phyloP scores from a whole-genome alignment of 129 eudicot species.

The Flaveria bidentis region DNA sequence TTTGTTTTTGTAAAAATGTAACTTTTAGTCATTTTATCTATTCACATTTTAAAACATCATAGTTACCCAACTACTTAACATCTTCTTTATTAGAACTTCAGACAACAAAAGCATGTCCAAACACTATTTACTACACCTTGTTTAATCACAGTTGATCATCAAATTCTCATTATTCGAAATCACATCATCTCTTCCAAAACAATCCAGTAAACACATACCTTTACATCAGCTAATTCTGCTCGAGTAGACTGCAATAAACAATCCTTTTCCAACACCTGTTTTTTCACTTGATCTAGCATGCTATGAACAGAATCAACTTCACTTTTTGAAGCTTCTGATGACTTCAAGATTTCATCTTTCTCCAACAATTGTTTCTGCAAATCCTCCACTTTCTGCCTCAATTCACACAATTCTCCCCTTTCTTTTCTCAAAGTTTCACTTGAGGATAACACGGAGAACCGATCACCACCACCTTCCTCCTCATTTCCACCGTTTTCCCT shows the following conservation, averaged over 20 bases:
- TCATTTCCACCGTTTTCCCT: conserved; percentile 48
- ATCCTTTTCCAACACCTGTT: conserved; percentile 61
- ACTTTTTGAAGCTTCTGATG: conserved; percentile 55
- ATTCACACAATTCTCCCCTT: conserved; percentile 65
- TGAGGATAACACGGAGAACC: conserved; percentile 50
- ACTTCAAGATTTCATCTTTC: conserved; percentile 81
- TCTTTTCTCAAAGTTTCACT: conserved; percentile 53
- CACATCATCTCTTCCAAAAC: neutral
- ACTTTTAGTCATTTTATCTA: no score
- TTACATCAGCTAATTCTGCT: conserved; percentile 75
- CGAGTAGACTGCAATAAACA: conserved; percentile 60
- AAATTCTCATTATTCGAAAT: neutral
- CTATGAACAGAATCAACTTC: conserved; percentile 48
- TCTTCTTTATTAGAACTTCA: neutral
- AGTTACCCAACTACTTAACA: neutral
- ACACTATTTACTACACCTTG: neutral
- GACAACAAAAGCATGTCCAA: neutral
- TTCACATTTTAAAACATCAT: no score
- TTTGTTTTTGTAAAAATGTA: no score
- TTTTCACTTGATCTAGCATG: conserved; percentile 60
- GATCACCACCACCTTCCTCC: conserved; percentile 48
- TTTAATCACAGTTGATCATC: no score
- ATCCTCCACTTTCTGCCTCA: conserved; percentile 75
- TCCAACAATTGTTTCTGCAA: conserved; percentile 64
- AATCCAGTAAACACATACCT: conserved; percentile 46